A percentile compares a stretch with the other conserved stretches of the same genome.
Conservation (phyloP, 768 basidiomycete species). For the Imleria badia region DNA sequence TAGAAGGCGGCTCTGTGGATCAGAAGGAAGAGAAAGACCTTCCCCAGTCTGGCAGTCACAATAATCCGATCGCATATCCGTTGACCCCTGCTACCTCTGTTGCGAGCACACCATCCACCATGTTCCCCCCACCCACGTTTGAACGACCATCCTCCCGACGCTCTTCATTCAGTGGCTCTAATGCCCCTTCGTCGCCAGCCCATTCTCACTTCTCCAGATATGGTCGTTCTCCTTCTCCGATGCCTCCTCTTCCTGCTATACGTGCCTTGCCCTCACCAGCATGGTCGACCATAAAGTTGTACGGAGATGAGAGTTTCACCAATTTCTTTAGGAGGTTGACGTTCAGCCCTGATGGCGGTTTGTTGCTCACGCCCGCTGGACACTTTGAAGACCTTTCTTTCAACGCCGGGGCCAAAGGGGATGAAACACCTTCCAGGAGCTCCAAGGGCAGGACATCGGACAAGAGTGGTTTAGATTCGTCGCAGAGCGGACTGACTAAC, state of each 20-base stretch:
- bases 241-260: constrained; percentile 93
- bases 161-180: constrained; percentile 74
- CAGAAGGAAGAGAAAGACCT: constrained; percentile 43
- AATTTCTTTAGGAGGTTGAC: constrained; percentile 94
- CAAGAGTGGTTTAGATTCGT: constrained; percentile 26
- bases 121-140: constrained; percentile 45
- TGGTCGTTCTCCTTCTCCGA: constrained; percentile 83
- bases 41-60: constrained; percentile 30
- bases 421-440: constrained; percentile 51
- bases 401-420: constrained; percentile 31
- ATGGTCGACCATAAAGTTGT: constrained; percentile 76
- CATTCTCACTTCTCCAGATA: constrained; percentile 59
- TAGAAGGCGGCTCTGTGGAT: constrained; percentile 64
- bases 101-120: constrained; percentile 60
- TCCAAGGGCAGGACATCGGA: constrained; percentile 54
- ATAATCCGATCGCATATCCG: constrained; percentile 35
- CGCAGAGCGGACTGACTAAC: constrained; percentile 31
- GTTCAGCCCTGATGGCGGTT: constrained; percentile 92
- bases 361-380: constrained; percentile 93
- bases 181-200: constrained; percentile 71
- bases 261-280: constrained; percentile 61
- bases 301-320: constrained; percentile 93
- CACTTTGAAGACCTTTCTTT: constrained; percentile 93
- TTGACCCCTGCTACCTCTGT: constrained; percentile 70
- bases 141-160: constrained; percentile 63